Conservation (phyloP, 768 basidiomycete genomes). For the Lentinula detonsa region DNA sequence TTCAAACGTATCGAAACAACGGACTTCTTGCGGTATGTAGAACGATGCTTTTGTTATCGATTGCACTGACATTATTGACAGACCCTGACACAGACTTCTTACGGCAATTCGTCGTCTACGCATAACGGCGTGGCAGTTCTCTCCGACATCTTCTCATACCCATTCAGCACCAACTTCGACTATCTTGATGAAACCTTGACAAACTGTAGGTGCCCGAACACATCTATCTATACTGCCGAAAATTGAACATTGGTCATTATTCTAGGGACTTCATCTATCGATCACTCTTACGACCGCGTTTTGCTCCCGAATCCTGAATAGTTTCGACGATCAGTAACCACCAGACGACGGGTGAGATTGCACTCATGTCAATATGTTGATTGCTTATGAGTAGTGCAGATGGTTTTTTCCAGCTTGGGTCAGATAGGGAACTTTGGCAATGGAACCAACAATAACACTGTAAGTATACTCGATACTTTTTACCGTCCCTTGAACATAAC, state of each 20-base stretch:
- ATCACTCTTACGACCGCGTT: constrained; percentile 25
- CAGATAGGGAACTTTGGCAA: constrained; percentile 28
- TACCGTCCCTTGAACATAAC: too few species aligned
- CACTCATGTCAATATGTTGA: not conserved
- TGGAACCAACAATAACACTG: constrained; percentile 38
- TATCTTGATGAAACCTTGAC: constrained; percentile 23
- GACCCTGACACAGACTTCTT: constrained; percentile 39
- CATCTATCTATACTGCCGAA: constrained; percentile 12
- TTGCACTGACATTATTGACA: constrained; percentile 9
- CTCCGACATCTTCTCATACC: constrained; percentile 39
- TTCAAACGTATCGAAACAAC: constrained; percentile 37
- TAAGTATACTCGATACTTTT: not conserved
- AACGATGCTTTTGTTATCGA: not conserved
- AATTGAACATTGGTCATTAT: not conserved
- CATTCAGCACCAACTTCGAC: constrained; percentile 36
- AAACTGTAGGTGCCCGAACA: constrained; percentile 10
- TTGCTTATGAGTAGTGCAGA: constrained; percentile 16
- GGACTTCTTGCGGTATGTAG: constrained; percentile 5
- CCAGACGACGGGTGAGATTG: constrained; percentile 25
- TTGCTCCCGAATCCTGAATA: constrained; percentile 34
- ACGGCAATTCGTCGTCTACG: constrained; percentile 34
- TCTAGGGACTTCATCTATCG: constrained; percentile 25
- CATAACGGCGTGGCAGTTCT: constrained; percentile 37
- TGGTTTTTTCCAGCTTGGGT: constrained; percentile 29
- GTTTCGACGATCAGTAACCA: constrained; percentile 37